phyloP scores from a whole-genome alignment of 495 filamentous ascomycete genomes.

The Aspergillus coremiiformis region DNA sequence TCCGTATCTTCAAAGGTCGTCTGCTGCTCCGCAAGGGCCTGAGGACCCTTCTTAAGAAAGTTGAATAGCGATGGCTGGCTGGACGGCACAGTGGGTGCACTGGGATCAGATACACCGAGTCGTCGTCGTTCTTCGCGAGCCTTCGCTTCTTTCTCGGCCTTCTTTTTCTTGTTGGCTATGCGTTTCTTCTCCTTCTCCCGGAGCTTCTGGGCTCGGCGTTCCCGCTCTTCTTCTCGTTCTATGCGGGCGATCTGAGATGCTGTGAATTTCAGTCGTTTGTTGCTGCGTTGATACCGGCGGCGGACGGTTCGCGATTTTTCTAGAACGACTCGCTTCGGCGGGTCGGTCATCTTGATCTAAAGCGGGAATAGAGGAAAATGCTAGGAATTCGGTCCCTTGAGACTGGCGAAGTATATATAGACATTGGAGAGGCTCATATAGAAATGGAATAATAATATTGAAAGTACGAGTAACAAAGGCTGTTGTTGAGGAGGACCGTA shows the following conservation, averaged over 20 bases:
- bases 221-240: slow-evolving; percentile 40
- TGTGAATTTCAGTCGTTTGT: slow-evolving; percentile 36
- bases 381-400: background rate
- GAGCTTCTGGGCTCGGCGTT: slow-evolving; percentile 32
- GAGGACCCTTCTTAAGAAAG: slow-evolving; percentile 26
- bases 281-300: slow-evolving; percentile 43
- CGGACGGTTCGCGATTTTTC: slow-evolving; percentile 40
- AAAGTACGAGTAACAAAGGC: background rate
- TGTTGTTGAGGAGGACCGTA: background rate
- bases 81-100: slow-evolving; percentile 32
- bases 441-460: too few relatives aligned
- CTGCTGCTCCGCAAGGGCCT: slow-evolving; percentile 3
- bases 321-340: slow-evolving; percentile 35
- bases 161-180: slow-evolving; percentile 37
- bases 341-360: slow-evolving; percentile 28
- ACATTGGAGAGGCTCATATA: background rate
- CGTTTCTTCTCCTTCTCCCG: slow-evolving; percentile 37
- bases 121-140: slow-evolving; percentile 37
- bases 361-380: slow-evolving; percentile 4
- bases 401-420: background rate
- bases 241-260: slow-evolving; percentile 36
- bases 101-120: slow-evolving; percentile 38
- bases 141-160: slow-evolving; percentile 36
- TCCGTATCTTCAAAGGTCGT: background rate
- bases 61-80: slow-evolving; percentile 42